Percentiles rank a stretch among this genome's conserved stretches.
phyloP scores from a whole-genome alignment of 805 yeast genomes.

The Jamesozyma lodderae region DNA sequence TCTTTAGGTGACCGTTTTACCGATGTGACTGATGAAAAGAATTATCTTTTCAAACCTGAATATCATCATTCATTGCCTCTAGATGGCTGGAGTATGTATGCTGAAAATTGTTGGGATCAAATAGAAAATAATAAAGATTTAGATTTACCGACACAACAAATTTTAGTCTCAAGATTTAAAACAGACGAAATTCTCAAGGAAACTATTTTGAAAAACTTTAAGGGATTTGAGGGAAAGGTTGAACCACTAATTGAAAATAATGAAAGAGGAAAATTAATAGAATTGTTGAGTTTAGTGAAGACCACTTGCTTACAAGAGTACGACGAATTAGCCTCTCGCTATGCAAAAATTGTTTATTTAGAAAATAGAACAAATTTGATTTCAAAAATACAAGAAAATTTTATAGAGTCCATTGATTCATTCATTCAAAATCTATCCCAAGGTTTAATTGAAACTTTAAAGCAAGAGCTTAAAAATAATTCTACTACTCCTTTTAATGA shows the following conservation, averaged over 20 bases:
- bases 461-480: constrained; percentile 20
- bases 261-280: constrained; percentile 33
- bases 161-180: constrained; percentile 85
- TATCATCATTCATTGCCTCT: constrained; percentile 84
- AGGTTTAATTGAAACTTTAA: constrained; percentile 27
- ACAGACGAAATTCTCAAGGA: constrained; percentile 77
- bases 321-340: constrained; percentile 70
- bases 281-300: constrained; percentile 36
- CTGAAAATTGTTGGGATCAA: constrained; percentile 88
- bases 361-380: constrained; percentile 47
- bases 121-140: constrained; percentile 88
- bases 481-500: constrained; percentile 23
- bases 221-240: constrained; percentile 27
- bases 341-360: constrained; percentile 54
- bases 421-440: constrained; percentile 35
- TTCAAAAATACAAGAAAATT: constrained; percentile 39
- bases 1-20: constrained; percentile 56
- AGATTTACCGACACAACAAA: constrained; percentile 94
- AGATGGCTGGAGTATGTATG: constrained; percentile 93
- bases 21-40: constrained; percentile 16
- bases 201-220: constrained; percentile 39
- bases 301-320: constrained; percentile 41
- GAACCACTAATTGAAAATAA: constrained; percentile 24
- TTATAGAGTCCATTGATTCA: constrained; percentile 37
- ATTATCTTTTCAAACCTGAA: constrained; percentile 46